Evolutionary conservation across 805 yeast species (phyloP).

Genomic region (Yamadazyma sp.): DNA sequence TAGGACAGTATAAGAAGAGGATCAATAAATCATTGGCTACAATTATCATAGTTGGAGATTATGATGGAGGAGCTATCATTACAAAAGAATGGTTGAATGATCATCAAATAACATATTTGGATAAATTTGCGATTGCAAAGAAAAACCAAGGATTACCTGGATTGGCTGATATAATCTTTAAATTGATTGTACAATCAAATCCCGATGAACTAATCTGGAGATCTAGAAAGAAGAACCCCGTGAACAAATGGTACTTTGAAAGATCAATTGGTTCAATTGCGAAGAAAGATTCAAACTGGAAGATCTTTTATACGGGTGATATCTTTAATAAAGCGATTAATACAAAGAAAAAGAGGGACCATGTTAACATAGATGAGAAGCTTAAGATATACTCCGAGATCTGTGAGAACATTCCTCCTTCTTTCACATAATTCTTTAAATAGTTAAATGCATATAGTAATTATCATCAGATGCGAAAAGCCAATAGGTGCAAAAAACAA

Average conservation of each 20-base stretch:
- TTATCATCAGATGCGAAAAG: not conserved
- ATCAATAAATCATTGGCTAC: conserved; percentile 68
- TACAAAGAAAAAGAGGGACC: conserved; percentile 10
- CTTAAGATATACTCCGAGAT: conserved; percentile 49
- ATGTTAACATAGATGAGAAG: conserved; percentile 23
- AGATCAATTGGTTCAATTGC: conserved; percentile 69
- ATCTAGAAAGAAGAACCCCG: conserved; percentile 81
- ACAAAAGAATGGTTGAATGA: conserved; percentile 62
- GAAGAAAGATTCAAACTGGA: conserved; percentile 35
- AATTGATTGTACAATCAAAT: conserved; percentile 65
- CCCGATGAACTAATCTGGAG: conserved; percentile 85
- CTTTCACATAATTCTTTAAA: conserved; percentile 26
- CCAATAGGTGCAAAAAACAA: not conserved
- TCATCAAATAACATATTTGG: conserved; percentile 69
- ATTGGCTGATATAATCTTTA: conserved; percentile 89
- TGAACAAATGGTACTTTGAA: conserved; percentile 97
- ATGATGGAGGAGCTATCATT: conserved; percentile 91
- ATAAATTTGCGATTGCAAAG: conserved; percentile 88
- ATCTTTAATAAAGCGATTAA: conserved; percentile 35
- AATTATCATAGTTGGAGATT: conserved; percentile 84
- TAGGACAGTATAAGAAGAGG: conserved; percentile 63
- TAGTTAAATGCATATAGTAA: conserved; percentile 4
- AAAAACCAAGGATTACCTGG: conserved; percentile 88
- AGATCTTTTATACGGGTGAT: conserved; percentile 40
- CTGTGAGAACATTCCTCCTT: conserved; percentile 57